Evolutionary conservation across 169 alveolate genomes (phyloP).

Genomic region (Eimeria praecox): DNA sequence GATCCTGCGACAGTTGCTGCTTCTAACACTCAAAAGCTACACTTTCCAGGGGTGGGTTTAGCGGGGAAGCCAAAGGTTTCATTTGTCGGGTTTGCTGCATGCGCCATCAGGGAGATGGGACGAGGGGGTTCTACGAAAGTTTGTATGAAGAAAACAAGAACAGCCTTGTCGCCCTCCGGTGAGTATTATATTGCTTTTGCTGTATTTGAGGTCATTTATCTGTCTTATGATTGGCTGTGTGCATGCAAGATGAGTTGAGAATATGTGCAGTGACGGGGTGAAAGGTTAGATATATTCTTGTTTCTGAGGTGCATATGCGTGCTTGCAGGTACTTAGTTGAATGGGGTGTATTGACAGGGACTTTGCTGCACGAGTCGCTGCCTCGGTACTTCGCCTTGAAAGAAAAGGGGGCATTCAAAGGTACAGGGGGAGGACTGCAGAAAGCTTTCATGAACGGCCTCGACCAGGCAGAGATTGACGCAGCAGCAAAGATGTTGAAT

Average conservation of each 20-base stretch:
- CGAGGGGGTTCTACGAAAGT: constrained; percentile 95
- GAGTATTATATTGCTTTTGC: constrained; percentile 5
- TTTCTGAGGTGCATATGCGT: not conserved
- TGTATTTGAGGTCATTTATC: not conserved
- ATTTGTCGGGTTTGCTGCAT: not conserved
- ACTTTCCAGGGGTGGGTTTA: not conserved
- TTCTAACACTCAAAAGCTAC: not conserved
- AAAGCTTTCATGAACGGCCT: constrained; percentile 72
- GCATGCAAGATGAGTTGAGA: not conserved
- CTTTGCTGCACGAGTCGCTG: constrained; percentile 74
- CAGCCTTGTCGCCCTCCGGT: constrained; percentile 92
- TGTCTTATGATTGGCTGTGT: not conserved
- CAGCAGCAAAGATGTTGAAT: constrained; percentile 51
- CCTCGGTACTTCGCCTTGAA: constrained; percentile 60
- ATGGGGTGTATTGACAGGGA: constrained; percentile 83
- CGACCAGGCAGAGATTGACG: constrained; percentile 45
- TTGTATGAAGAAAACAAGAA: constrained; percentile 93
- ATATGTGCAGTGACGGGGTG: not conserved
- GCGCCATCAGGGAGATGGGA: constrained; percentile 92
- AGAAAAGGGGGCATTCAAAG: constrained; percentile 82
- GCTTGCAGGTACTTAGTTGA: constrained; percentile 77
- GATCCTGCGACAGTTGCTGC: not conserved
- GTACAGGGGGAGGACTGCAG: constrained; percentile 81
- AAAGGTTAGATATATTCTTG: not conserved
- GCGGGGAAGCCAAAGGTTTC: not conserved